Conservation (phyloP, 352 stramenopile genomes). For the Phytophthora europaea region DNA sequence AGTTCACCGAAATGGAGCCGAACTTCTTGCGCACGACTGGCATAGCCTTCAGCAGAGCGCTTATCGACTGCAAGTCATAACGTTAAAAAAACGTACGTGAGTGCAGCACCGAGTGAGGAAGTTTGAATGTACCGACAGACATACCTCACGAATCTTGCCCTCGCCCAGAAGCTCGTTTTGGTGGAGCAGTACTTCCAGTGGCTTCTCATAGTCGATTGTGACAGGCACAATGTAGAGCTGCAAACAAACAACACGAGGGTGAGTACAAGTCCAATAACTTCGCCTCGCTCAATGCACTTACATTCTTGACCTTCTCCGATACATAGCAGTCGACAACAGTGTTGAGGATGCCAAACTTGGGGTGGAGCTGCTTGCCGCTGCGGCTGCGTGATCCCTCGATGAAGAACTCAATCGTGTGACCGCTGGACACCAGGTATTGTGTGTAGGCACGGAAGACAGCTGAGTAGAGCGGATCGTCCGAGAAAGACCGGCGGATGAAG, state of each 20-base stretch:
- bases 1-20: constrained; percentile 84
- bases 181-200: constrained; percentile 82
- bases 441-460: constrained; percentile 87
- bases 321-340: constrained; percentile 81
- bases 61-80: constrained; percentile 55
- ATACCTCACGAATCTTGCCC: constrained; percentile 83
- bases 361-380: constrained; percentile 85
- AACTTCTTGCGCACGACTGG: constrained; percentile 84
- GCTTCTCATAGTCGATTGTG: constrained; percentile 91
- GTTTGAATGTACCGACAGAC: neutral
- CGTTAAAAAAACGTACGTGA: neutral
- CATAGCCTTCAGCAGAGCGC: constrained; percentile 73
- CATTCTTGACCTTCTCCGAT: constrained; percentile 77
- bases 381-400: constrained; percentile 87
- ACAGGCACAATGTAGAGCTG: constrained; percentile 86
- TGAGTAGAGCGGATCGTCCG: constrained; percentile 71
- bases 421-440: constrained; percentile 78
- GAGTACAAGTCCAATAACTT: neutral
- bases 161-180: constrained; percentile 86
- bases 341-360: constrained; percentile 84
- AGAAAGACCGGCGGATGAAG: constrained; percentile 85
- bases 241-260: constrained; percentile 1
- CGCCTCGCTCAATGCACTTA: constrained; percentile 39
- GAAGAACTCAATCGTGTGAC: constrained; percentile 90
- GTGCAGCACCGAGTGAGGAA: neutral